Evolutionary conservation across 441 rosid genomes (phyloP).

Genomic region (Mallotus japonicus): DNA sequence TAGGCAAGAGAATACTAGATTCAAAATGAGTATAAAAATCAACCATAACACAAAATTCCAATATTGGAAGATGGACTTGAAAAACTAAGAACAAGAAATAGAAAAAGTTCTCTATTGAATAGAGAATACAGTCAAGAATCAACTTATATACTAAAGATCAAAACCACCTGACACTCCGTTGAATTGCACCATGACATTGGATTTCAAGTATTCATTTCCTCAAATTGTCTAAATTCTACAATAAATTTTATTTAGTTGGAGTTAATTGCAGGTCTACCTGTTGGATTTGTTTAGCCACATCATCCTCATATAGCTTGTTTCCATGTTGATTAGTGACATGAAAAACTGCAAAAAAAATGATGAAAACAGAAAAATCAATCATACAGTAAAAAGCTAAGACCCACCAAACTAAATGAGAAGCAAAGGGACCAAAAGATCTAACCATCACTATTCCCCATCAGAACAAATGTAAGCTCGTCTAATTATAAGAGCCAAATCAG

Average conservation of each 20-base stretch:
- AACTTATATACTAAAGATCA: neutral
- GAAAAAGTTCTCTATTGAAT: neutral
- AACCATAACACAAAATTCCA: neutral
- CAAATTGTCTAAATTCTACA: neutral
- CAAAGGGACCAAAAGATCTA: conserved; percentile 20
- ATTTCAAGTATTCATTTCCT: neutral
- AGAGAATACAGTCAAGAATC: neutral
- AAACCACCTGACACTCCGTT: neutral
- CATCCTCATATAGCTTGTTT: conserved; percentile 59
- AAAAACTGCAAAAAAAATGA: conserved; percentile 51
- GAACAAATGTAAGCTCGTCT: conserved; percentile 83
- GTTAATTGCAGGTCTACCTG: conserved; percentile 50
- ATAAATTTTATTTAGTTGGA: neutral
- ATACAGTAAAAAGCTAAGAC: conserved; percentile 2
- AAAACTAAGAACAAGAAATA: neutral
- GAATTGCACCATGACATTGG: conserved; percentile 1
- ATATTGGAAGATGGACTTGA: neutral
- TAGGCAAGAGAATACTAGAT: neutral
- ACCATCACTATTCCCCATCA: conserved; percentile 93
- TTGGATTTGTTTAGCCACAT: conserved; percentile 65
- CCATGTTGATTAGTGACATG: conserved; percentile 78
- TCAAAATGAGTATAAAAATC: neutral
- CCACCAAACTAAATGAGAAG: neutral
- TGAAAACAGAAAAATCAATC: conserved; percentile 19
- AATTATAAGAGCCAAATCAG: conserved; percentile 63